A percentile compares a stretch with the other conserved stretches of the same genome.
phyloP scores from a whole-genome alignment of 768 basidiomycete genomes.

The Kwoniella dejecticola region DNA sequence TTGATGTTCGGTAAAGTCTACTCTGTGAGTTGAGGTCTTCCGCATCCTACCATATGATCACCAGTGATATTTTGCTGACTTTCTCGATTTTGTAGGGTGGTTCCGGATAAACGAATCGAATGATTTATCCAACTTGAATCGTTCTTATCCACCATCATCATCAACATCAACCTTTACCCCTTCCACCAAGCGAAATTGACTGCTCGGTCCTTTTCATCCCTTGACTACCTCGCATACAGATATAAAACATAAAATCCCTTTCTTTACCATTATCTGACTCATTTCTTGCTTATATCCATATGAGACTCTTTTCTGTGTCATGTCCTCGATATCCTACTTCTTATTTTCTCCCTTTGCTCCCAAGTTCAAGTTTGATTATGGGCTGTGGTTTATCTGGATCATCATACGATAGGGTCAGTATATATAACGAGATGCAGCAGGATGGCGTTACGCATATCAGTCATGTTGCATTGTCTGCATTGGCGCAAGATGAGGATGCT shows the following conservation, averaged over 20 bases:
- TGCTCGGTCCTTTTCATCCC: constrained; percentile 1
- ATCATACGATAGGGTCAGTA: background rate
- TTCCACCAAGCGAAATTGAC: constrained; percentile 1
- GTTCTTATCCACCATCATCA: constrained; percentile 1
- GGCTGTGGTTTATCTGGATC: constrained; percentile 16
- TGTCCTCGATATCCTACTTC: background rate
- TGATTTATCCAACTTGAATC: constrained; percentile 20
- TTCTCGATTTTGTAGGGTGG: constrained; percentile 39
- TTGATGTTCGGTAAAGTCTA: constrained; percentile 97
- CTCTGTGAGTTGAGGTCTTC: constrained; percentile 73
- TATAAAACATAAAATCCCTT: constrained; percentile 4
- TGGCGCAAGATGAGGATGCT: too few species aligned
- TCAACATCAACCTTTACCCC: background rate
- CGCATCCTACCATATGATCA: background rate
- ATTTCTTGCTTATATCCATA: background rate
- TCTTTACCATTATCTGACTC: constrained; percentile 10
- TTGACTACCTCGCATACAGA: constrained; percentile 20
- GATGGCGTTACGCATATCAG: constrained; percentile 8
- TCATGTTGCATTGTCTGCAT: background rate
- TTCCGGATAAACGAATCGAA: constrained; percentile 47
- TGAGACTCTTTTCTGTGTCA: background rate
- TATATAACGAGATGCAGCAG: constrained; percentile 15
- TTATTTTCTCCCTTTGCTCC: constrained; percentile 10
- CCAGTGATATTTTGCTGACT: constrained; percentile 7
- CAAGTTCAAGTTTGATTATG: constrained; percentile 18